A percentile compares a stretch with the other conserved stretches of the same genome.
phyloP scores from a whole-genome alignment of 805 yeast genomes.

The Debaryomyces hansenii region DNA sequence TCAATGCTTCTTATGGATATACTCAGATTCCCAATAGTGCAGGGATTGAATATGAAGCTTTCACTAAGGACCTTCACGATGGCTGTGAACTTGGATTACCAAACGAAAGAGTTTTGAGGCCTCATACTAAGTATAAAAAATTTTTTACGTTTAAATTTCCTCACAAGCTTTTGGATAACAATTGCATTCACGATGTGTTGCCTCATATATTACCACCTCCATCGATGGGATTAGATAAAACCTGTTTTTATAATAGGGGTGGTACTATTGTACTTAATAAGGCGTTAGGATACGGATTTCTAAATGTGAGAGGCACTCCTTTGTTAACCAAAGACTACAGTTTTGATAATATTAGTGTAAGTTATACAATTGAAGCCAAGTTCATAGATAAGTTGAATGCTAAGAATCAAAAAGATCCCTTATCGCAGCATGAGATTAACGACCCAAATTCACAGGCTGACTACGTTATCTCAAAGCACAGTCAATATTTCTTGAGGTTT shows the following conservation, averaged over 20 bases:
- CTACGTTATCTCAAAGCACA: constrained; percentile 35
- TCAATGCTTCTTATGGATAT: constrained; percentile 56
- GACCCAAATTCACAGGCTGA: constrained; percentile 27
- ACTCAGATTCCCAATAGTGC: constrained; percentile 52
- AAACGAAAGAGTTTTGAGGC: constrained; percentile 47
- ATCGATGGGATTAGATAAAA: constrained; percentile 39
- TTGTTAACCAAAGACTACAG: constrained; percentile 48
- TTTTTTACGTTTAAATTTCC: constrained; percentile 62
- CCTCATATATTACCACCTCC: constrained; percentile 46
- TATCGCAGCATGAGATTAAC: constrained; percentile 37
- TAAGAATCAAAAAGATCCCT: constrained; percentile 26
- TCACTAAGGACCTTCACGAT: constrained; percentile 45
- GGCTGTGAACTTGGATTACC: constrained; percentile 51
- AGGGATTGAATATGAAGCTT: constrained; percentile 45
- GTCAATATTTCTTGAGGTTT: constrained; percentile 39
- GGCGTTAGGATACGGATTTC: constrained; percentile 55
- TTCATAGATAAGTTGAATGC: constrained; percentile 47
- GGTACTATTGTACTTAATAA: constrained; percentile 35
- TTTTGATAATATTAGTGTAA: constrained; percentile 44
- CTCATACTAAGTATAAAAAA: constrained; percentile 53
- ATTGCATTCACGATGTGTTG: constrained; percentile 46
- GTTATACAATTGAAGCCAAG: constrained; percentile 55
- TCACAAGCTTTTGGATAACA: constrained; percentile 48
- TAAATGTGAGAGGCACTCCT: constrained; percentile 52
- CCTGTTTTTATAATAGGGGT: constrained; percentile 36